Percentiles rank a stretch among this genome's conserved stretches.
Conservation (phyloP, 208 protist genomes). For the Angomonas ambiguus region DNA sequence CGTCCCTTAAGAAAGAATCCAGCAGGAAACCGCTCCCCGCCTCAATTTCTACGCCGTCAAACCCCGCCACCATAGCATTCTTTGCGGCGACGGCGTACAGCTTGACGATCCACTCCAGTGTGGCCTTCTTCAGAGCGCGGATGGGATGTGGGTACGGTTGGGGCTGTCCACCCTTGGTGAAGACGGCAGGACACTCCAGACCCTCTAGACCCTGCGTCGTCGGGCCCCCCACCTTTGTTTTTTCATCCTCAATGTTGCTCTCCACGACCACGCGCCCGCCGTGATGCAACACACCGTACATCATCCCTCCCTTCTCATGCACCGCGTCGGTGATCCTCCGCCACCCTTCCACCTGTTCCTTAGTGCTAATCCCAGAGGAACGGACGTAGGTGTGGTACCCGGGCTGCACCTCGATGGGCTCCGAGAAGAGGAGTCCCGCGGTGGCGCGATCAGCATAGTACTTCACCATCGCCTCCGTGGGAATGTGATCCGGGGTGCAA, state of each 20-base stretch:
- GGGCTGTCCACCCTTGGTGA: constrained; percentile 5
- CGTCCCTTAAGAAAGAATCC: constrained; percentile 56
- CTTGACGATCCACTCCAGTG: constrained; percentile 40
- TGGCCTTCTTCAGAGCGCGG: constrained; percentile 16
- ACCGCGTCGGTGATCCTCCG: constrained; percentile 49
- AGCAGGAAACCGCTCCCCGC: constrained; percentile 76
- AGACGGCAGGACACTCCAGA: constrained; percentile 4
- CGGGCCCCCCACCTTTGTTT: constrained; percentile 8
- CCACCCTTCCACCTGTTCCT: constrained; percentile 54
- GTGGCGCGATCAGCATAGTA: constrained; percentile 57
- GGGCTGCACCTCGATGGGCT: constrained; percentile 43
- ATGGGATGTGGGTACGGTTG: constrained; percentile 14
- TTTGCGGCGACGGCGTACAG: constrained; percentile 46
- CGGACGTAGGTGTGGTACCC: constrained; percentile 24
- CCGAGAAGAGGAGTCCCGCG: constrained; percentile 53
- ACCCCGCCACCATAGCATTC: constrained; percentile 57
- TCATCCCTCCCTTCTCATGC: constrained; percentile 47
- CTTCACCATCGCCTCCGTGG: constrained; percentile 25
- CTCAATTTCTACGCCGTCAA: constrained; percentile 88
- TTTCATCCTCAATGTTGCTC: constrained; percentile 16
- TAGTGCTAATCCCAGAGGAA: constrained; percentile 40
- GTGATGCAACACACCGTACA: constrained; percentile 60
- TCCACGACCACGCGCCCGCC: constrained; percentile 29
- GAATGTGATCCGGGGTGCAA: constrained; percentile 27
- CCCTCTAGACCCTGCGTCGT: constrained; percentile 12